These are phyloP conservation scores for Castanospermum australe DNA, from an alignment of 306 rosid genomes.

Conservation along the genomic window DNA sequence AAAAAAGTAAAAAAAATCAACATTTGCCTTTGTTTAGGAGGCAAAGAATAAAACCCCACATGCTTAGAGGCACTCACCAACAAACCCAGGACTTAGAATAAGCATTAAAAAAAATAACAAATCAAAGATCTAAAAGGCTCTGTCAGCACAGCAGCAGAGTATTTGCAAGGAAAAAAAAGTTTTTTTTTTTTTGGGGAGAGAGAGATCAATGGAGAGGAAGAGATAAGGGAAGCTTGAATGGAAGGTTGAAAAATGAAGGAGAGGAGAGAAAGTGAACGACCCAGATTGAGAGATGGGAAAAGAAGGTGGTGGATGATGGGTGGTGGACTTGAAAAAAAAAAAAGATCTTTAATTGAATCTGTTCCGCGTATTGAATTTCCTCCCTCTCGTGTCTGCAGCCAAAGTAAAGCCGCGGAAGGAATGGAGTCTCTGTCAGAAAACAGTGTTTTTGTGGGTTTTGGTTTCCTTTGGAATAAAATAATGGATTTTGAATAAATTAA, in stretches of 20 bases:
- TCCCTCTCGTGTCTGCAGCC: neutral
- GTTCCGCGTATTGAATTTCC: conserved; percentile 43
- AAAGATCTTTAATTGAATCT: neutral
- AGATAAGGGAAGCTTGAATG: conserved; percentile 22
- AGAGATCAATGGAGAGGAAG: neutral
- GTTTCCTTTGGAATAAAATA: neutral
- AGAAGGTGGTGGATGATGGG: conserved; percentile 34
- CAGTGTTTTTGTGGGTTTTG: conserved; percentile 15
- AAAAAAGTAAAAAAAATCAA: conserved; percentile 31
- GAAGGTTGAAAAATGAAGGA: conserved; percentile 28
- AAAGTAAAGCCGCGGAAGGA: conserved; percentile 47
- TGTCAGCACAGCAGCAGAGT: conserved; percentile 47
- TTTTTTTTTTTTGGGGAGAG: neutral
- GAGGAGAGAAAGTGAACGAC: conserved; percentile 29
- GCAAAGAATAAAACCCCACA: conserved; percentile 68
- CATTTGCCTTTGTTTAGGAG: conserved; percentile 45
- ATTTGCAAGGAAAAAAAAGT: neutral
- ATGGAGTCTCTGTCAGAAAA: conserved; percentile 46
- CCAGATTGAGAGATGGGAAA: conserved; percentile 36
- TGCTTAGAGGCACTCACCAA: conserved; percentile 51
- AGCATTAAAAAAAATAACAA: conserved; percentile 20
- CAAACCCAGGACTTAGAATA: conserved; percentile 43
- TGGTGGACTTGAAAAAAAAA: conserved; percentile 3
- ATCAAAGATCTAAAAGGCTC: conserved; percentile 41
- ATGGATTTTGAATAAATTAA: neutral